Percentiles rank a stretch among this genome's conserved stretches.
Evolutionary conservation across 176 grass and related monocot genomes (phyloP).

Genomic region (Carex pumila): DNA sequence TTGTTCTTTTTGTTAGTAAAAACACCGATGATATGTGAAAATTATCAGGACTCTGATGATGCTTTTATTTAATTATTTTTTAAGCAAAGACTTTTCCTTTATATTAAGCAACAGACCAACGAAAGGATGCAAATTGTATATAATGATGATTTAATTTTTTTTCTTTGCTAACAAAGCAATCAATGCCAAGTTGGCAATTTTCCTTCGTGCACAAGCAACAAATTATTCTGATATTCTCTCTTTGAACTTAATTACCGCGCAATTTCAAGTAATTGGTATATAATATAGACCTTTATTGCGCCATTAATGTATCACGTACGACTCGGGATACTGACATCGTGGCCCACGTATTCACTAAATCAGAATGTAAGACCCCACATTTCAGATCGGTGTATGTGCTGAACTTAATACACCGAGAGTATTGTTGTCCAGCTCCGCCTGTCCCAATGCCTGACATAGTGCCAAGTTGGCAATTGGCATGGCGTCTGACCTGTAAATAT

Average conservation of each 20-base stretch:
- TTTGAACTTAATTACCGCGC: background rate
- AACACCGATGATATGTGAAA: constrained; percentile 12
- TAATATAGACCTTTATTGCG: background rate
- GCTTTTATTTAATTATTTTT: constrained; percentile 6
- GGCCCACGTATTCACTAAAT: background rate
- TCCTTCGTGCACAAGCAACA: background rate
- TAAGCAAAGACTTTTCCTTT: background rate
- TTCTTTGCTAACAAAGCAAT: background rate
- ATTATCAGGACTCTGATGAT: background rate
- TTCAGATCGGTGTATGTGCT: background rate
- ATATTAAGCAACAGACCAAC: background rate
- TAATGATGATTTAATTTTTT: background rate
- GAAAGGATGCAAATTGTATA: background rate
- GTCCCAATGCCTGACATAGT: background rate
- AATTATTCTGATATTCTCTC: background rate
- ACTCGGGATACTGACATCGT: background rate
- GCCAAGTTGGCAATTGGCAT: background rate
- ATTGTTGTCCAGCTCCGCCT: background rate
- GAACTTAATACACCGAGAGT: background rate
- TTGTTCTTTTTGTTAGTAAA: background rate
- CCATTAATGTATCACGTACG: background rate
- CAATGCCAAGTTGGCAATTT: background rate
- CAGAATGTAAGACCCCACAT: background rate
- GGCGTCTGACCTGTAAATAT: background rate
- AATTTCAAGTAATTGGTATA: background rate